phyloP scores from a whole-genome alignment of 2,329 filamentous ascomycete species.

The Arthrobotrys sphaeroides region DNA sequence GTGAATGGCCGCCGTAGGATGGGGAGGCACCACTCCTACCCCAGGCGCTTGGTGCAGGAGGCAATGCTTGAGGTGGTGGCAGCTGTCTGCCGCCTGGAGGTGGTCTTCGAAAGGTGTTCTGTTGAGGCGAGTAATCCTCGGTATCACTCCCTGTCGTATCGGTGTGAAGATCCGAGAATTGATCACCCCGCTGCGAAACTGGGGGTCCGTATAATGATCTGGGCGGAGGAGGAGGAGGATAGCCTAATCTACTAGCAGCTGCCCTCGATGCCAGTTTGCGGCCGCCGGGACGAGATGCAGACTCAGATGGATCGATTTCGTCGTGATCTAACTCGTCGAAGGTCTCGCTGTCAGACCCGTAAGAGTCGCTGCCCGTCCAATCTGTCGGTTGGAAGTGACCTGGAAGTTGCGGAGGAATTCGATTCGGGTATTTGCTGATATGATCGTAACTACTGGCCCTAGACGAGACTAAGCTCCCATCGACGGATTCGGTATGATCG shows the following conservation, averaged over 20 bases:
- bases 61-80: constrained; percentile 53
- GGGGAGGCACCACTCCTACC: constrained; percentile 32
- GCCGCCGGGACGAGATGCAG: constrained; percentile 57
- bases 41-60: constrained; percentile 34
- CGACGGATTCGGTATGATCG: constrained; percentile 58
- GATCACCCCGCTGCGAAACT: constrained; percentile 31
- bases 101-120: constrained; percentile 44
- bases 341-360: constrained; percentile 55
- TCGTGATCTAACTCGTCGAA: constrained; percentile 57
- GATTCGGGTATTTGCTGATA: constrained; percentile 51
- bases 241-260: constrained; percentile 44
- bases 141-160: constrained; percentile 52
- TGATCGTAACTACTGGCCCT: constrained; percentile 56
- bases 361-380: constrained; percentile 56
- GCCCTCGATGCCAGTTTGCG: constrained; percentile 47
- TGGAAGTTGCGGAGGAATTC: constrained; percentile 45
- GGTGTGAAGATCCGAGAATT: constrained; percentile 47
- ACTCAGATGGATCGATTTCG: constrained; percentile 58
- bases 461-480: constrained; percentile 58
- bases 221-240: constrained; percentile 35
- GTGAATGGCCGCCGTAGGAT: constrained; percentile 23
- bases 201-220: constrained; percentile 44
- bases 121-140: constrained; percentile 54
- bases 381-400: constrained; percentile 53
- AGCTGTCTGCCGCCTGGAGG: constrained; percentile 47